Conservation (phyloP, 108 stramenopile species). For the Pseudonitzschia multistriata region DNA sequence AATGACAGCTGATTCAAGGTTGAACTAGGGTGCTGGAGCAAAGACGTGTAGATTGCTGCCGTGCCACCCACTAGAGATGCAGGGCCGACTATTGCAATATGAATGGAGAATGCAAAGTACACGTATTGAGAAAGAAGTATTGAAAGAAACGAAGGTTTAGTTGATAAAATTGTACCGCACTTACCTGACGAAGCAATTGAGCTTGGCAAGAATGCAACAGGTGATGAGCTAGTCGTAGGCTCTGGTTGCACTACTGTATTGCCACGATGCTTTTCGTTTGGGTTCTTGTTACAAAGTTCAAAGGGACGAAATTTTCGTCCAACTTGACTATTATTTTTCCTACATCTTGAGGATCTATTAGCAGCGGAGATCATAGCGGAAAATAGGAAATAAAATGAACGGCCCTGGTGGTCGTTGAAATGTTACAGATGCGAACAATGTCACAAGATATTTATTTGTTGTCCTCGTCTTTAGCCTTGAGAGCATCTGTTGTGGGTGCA, state of each 20-base stretch:
- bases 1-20: slow-evolving; percentile 49
- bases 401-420: too few relatives aligned
- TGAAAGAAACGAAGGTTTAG: background rate
- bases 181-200: background rate
- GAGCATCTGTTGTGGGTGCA: too few relatives aligned
- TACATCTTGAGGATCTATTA: background rate
- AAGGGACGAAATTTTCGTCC: background rate
- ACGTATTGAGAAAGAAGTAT: background rate
- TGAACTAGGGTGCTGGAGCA: slow-evolving; percentile 26
- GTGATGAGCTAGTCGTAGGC: background rate
- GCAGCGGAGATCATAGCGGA: background rate
- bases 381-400: too few relatives aligned
- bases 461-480: too few relatives aligned
- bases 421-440: too few relatives aligned
- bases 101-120: background rate
- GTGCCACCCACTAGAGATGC: slow-evolving; percentile 27
- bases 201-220: background rate
- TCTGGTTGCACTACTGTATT: background rate
- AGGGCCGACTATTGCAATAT: slow-evolving; percentile 23
- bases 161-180: background rate
- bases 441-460: too few relatives aligned
- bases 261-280: background rate
- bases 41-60: slow-evolving; percentile 24
- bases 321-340: background rate
- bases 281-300: background rate